Evolutionary conservation across 768 basidiomycete genomes (phyloP).

Genomic region (Lactifluus pinguis): DNA sequence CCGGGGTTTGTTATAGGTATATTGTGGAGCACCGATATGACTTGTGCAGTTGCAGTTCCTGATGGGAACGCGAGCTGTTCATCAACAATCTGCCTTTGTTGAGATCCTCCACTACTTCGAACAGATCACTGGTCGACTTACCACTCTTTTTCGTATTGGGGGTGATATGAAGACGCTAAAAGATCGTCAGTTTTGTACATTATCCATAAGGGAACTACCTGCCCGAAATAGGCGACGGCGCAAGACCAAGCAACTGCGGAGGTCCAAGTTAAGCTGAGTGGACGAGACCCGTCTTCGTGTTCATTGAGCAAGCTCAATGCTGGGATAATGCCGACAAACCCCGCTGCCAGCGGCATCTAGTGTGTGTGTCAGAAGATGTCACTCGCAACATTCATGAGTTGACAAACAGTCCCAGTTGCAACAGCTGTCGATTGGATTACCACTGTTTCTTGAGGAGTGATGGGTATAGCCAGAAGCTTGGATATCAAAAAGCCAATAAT

Average conservation of each 20-base stretch:
- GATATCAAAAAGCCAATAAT: constrained; percentile 87
- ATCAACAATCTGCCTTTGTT: constrained; percentile 62
- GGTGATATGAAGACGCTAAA: constrained; percentile 89
- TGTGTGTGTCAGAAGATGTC: background rate
- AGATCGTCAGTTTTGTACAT: constrained; percentile 3
- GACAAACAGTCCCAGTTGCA: constrained; percentile 65
- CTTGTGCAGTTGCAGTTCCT: constrained; percentile 91
- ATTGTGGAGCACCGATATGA: constrained; percentile 83
- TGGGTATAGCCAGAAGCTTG: constrained; percentile 55
- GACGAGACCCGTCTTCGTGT: constrained; percentile 64
- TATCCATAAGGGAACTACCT: background rate
- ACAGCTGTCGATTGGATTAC: constrained; percentile 94
- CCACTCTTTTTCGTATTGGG: constrained; percentile 90
- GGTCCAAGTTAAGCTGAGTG: constrained; percentile 66
- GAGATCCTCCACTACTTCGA: background rate
- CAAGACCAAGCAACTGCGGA: constrained; percentile 79
- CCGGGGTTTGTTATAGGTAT: constrained; percentile 52
- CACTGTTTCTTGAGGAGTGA: constrained; percentile 88
- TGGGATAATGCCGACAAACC: constrained; percentile 89
- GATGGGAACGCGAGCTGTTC: constrained; percentile 93
- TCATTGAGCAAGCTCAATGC: constrained; percentile 74
- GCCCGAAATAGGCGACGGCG: constrained; percentile 92
- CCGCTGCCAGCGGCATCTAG: constrained; percentile 76
- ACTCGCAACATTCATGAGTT: background rate
- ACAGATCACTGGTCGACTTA: constrained; percentile 30